Evolutionary conservation across 345 rosid genomes (phyloP).

Genomic region (Aquilaria yunnanensis): DNA sequence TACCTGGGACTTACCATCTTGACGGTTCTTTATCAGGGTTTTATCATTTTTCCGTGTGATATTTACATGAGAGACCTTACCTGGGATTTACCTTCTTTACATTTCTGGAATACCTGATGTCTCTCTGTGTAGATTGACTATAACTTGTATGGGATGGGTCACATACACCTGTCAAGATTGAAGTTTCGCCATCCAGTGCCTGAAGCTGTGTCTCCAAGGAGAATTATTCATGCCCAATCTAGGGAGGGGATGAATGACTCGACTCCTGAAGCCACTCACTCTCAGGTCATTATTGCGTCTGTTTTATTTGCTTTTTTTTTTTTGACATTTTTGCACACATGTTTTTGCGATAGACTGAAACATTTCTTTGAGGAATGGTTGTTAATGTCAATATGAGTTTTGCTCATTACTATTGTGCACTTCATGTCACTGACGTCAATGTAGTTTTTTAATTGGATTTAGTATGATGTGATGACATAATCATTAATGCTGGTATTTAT

Average conservation of each 20-base stretch:
- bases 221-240: slow-evolving; percentile 20
- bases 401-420: too few species aligned
- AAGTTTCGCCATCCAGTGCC: slow-evolving; percentile 88
- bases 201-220: slow-evolving; percentile 32
- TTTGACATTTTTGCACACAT: background rate
- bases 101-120: slow-evolving; percentile 11
- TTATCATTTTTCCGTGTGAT: too few species aligned
- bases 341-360: too few species aligned
- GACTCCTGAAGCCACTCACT: slow-evolving; percentile 27
- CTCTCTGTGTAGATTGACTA: slow-evolving; percentile 57
- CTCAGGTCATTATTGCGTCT: slow-evolving; percentile 32
- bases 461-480: slow-evolving; percentile 1
- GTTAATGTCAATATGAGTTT: too few species aligned
- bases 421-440: too few species aligned
- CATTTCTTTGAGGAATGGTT: too few species aligned
- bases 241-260: slow-evolving; percentile 27
- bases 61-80: too few species aligned
- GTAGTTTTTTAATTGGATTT: too few species aligned
- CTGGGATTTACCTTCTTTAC: too few species aligned
- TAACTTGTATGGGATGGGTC: slow-evolving; percentile 96
- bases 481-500: too few species aligned
- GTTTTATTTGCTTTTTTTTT: background rate
- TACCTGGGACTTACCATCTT: too few species aligned
- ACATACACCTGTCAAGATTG: slow-evolving; percentile 68
- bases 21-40: too few species aligned